These are phyloP conservation scores for Podaxis sp. DNA, from an alignment of 768 basidiomycete species.

Conservation along the genomic window DNA sequence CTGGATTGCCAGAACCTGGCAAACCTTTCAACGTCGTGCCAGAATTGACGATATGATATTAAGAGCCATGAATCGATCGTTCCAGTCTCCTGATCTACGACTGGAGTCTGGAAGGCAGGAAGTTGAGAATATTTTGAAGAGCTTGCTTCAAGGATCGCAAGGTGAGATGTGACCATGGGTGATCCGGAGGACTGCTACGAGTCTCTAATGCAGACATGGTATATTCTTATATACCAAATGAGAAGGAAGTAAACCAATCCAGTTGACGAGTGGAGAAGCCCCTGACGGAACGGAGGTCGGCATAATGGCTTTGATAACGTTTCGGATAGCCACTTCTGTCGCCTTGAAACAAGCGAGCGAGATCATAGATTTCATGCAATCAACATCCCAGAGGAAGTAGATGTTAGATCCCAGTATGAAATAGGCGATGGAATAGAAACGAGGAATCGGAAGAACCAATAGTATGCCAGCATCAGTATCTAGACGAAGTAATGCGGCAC, in stretches of 20 bases:
- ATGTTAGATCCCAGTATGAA: background rate
- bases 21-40: constrained; percentile 58
- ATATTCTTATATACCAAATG: constrained; percentile 3
- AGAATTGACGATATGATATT: constrained; percentile 64
- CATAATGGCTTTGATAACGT: background rate
- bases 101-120: constrained; percentile 59
- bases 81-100: constrained; percentile 35
- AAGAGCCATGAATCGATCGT: constrained; percentile 49
- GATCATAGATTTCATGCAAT: background rate
- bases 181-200: constrained; percentile 15
- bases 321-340: constrained; percentile 3
- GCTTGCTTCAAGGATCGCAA: constrained; percentile 56
- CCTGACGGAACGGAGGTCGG: constrained; percentile 5
- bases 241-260: background rate
- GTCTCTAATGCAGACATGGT: background rate
- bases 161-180: constrained; percentile 47
- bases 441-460: background rate
- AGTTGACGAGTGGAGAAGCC: constrained; percentile 5
- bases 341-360: constrained; percentile 3
- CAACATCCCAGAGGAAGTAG: background rate
- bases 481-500: constrained; percentile 10
- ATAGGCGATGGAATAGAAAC: background rate
- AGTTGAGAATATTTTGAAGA: constrained; percentile 42
- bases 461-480: background rate
- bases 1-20: constrained; percentile 58